These are phyloP conservation scores for Nadsonia starkeyi-henricii DNA, from an alignment of 1,139 yeast genomes.

Conservation along the genomic window DNA sequence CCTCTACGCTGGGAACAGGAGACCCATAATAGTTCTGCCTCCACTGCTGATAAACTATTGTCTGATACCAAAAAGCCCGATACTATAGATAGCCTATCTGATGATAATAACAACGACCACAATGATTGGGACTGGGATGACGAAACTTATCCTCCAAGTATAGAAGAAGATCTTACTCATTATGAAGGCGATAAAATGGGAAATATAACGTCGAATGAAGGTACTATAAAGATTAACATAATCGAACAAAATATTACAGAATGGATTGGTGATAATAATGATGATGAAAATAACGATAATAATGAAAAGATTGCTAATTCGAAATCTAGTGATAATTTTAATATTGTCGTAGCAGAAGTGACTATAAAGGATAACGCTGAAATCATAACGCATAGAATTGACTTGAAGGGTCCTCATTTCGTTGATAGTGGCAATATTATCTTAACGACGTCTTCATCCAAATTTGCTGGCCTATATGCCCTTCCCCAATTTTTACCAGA, in stretches of 20 bases:
- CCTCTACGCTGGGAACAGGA: constrained; percentile 8
- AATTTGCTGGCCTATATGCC: constrained; percentile 50
- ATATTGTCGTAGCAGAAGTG: constrained; percentile 14
- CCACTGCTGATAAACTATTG: not conserved
- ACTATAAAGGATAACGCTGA: constrained; percentile 12
- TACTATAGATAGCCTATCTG: not conserved
- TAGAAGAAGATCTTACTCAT: not conserved
- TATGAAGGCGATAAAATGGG: constrained; percentile 8
- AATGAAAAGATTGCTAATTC: not conserved
- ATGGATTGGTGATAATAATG: not conserved
- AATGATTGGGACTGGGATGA: not conserved
- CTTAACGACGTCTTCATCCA: constrained; percentile 52
- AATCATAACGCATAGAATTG: constrained; percentile 21
- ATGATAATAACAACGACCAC: not conserved
- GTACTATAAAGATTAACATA: constrained; percentile 11
- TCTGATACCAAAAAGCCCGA: not conserved
- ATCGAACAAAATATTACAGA: constrained; percentile 8
- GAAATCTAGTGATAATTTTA: constrained; percentile 7
- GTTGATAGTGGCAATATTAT: constrained; percentile 56
- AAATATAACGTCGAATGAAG: constrained; percentile 13
- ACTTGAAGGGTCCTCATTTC: constrained; percentile 55
- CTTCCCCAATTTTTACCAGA: constrained; percentile 36
- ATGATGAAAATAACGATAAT: no score
- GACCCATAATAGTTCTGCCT: not conserved
- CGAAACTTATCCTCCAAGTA: not conserved